Evolutionary conservation across 495 filamentous ascomycete genomes (phyloP).

Genomic region (Xylaria intraflava): DNA sequence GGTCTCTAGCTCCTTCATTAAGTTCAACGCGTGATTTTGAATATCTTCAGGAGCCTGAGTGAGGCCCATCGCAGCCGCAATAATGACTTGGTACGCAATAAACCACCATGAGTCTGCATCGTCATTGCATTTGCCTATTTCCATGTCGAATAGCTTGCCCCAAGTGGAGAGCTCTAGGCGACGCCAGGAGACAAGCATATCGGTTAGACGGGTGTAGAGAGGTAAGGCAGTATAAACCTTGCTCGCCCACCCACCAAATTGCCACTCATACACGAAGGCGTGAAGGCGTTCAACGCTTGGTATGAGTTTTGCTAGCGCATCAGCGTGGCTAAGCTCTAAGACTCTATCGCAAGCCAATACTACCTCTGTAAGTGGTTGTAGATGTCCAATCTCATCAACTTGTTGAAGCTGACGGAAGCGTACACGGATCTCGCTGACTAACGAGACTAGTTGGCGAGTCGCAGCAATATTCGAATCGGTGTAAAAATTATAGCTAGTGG

Average conservation of each 20-base stretch:
- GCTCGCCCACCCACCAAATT: slow-evolving; percentile 71
- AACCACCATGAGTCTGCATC: slow-evolving; percentile 94
- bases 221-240: slow-evolving; percentile 60
- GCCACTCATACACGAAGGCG: slow-evolving; percentile 81
- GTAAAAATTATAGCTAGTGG: slow-evolving; percentile 75
- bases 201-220: slow-evolving; percentile 68
- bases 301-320: slow-evolving; percentile 79
- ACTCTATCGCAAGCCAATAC: slow-evolving; percentile 65
- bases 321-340: slow-evolving; percentile 65
- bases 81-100: slow-evolving; percentile 79
- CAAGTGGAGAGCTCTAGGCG: slow-evolving; percentile 86
- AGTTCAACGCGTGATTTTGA: slow-evolving; percentile 53
- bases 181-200: slow-evolving; percentile 75
- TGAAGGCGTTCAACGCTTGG: slow-evolving; percentile 80
- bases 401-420: slow-evolving; percentile 64
- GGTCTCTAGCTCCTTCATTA: slow-evolving; percentile 62
- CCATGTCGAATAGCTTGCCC: slow-evolving; percentile 81
- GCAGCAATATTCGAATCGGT: slow-evolving; percentile 68
- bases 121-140: slow-evolving; percentile 63
- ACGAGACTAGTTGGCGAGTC: slow-evolving; percentile 57
- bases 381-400: slow-evolving; percentile 51
- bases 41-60: slow-evolving; percentile 52
- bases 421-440: slow-evolving; percentile 58
- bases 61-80: slow-evolving; percentile 63
- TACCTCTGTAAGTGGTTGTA: slow-evolving; percentile 64